Evolutionary conservation across 2,329 filamentous ascomycete species (phyloP).

Genomic region (Ophidiomyces ophidiicola): DNA sequence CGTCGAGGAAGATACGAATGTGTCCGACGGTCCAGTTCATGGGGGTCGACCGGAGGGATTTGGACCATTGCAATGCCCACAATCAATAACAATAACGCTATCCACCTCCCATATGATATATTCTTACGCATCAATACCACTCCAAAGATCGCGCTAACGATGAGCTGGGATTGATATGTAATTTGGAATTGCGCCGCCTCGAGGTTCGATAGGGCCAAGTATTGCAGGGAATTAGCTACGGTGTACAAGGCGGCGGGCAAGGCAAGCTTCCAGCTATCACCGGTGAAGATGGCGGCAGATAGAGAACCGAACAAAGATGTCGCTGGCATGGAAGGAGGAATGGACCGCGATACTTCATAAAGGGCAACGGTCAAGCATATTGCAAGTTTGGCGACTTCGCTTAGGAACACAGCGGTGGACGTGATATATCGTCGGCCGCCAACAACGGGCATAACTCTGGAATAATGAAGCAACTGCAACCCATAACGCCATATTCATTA

Average conservation of each 20-base stretch:
- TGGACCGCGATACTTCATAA: constrained; percentile 68
- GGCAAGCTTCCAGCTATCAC: constrained; percentile 89
- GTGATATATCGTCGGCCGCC: constrained; percentile 82
- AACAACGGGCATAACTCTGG: constrained; percentile 74
- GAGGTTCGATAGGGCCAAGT: constrained; percentile 78
- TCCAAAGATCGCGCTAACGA: constrained; percentile 79
- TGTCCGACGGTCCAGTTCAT: constrained; percentile 48
- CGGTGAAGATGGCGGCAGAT: constrained; percentile 67
- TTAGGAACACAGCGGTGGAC: constrained; percentile 86
- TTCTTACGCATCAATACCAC: constrained; percentile 61
- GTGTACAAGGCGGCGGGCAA: constrained; percentile 83
- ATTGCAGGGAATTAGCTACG: constrained; percentile 85
- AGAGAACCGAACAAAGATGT: constrained; percentile 71
- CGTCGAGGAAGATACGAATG: constrained; percentile 62
- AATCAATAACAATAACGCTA: constrained; percentile 65
- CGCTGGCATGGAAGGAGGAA: constrained; percentile 66
- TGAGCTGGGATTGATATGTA: constrained; percentile 86
- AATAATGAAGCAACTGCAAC: constrained; percentile 81
- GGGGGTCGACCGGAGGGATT: constrained; percentile 51
- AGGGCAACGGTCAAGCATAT: constrained; percentile 78
- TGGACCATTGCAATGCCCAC: constrained; percentile 76
- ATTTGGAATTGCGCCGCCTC: constrained; percentile 90
- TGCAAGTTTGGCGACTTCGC: constrained; percentile 80
- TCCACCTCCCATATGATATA: constrained; percentile 63
- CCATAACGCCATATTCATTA: constrained; percentile 2